phyloP scores from a whole-genome alignment of 2,329 filamentous ascomycete species.

The Calonectria fujianensis region DNA sequence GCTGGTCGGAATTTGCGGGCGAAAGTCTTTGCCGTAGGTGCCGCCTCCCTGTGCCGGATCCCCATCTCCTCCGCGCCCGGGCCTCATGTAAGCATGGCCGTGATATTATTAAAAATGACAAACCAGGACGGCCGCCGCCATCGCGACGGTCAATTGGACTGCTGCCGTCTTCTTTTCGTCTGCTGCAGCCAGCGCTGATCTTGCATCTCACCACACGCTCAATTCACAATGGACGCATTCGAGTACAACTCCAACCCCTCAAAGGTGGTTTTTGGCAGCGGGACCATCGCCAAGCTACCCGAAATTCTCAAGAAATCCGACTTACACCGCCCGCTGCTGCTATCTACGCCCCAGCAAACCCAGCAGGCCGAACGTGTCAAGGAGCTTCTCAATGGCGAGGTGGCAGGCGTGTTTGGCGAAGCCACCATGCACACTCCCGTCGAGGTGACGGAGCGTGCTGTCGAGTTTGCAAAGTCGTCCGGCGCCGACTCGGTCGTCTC shows the following conservation, averaged over 20 bases:
- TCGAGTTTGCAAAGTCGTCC: constrained; percentile 26
- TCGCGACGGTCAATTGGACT: neutral
- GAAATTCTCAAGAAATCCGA: constrained; percentile 66
- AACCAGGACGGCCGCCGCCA: neutral
- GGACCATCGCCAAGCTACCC: constrained; percentile 69
- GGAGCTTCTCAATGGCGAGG: constrained; percentile 36
- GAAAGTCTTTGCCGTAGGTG: constrained; percentile 14
- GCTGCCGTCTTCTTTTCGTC: neutral
- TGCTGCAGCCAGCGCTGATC: neutral
- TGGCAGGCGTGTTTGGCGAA: constrained; percentile 39
- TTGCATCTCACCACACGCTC: neutral
- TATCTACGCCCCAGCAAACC: constrained; percentile 69
- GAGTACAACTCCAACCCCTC: constrained; percentile 72
- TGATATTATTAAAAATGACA: constrained; percentile 31
- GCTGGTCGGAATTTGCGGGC: neutral
- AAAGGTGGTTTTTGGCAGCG: constrained; percentile 73
- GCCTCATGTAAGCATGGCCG: constrained; percentile 19
- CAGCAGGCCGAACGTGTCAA: constrained; percentile 44
- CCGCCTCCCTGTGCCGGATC: neutral
- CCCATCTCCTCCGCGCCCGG: neutral
- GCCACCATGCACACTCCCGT: constrained; percentile 41
- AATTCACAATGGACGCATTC: constrained; percentile 68
- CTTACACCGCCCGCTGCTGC: constrained; percentile 70
- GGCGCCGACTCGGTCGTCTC: constrained; percentile 55
- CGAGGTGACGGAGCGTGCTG: constrained; percentile 39